Evolutionary conservation across 352 stramenopile genomes (phyloP).

Genomic region (Globisporangium middletonii): DNA sequence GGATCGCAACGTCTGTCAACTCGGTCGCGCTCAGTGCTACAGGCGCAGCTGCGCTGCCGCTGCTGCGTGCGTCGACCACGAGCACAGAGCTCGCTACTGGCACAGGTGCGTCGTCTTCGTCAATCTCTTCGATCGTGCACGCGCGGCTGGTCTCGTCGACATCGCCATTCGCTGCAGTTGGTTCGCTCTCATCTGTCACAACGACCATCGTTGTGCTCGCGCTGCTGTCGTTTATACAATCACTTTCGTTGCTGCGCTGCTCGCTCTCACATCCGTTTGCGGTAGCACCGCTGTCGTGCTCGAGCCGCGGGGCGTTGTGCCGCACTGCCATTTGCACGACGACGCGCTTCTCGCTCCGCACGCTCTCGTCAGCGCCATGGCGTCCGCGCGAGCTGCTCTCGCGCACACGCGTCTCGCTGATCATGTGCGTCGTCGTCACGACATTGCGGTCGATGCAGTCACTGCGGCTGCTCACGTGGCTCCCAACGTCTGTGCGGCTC

Average conservation of each 20-base stretch:
- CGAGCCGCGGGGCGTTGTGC: background rate
- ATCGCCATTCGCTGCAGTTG: background rate
- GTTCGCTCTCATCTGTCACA: background rate
- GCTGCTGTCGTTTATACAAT: background rate
- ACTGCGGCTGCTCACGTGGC: background rate
- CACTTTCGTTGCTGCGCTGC: background rate
- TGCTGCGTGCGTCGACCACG: background rate
- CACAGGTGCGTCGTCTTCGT: conserved; percentile 1
- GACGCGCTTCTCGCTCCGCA: conserved; percentile 9
- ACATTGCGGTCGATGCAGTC: background rate
- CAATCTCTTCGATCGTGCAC: conserved; percentile 14
- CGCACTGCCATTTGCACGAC: conserved; percentile 11
- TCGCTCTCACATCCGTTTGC: background rate
- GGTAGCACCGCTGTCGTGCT: background rate
- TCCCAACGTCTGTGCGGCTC: background rate
- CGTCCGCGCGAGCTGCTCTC: conserved; percentile 3
- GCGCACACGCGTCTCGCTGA: conserved; percentile 8
- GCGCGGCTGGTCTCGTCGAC: background rate
- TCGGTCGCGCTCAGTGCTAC: background rate
- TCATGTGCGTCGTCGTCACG: conserved; percentile 9
- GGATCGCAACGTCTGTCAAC: conserved; percentile 19
- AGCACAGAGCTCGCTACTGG: background rate
- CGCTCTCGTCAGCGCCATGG: background rate
- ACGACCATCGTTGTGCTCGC: background rate
- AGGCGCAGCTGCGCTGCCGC: background rate